Percentiles rank a stretch among this genome's conserved stretches.
Evolutionary conservation across 176 grass and related monocot genomes (phyloP).

Genomic region (Carex littledalei): DNA sequence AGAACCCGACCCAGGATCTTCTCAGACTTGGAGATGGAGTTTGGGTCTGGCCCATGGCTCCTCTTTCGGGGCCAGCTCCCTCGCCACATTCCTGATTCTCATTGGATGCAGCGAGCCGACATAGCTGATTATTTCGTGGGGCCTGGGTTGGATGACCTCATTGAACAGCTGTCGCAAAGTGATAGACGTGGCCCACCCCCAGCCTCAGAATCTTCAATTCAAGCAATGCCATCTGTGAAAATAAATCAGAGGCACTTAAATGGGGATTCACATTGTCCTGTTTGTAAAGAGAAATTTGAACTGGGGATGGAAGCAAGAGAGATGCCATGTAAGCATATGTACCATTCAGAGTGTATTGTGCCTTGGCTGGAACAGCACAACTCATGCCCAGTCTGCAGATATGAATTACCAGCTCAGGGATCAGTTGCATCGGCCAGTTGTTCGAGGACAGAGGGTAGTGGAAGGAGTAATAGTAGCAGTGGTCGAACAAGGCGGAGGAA

Average conservation of each 20-base stretch:
- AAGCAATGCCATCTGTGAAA: conserved; percentile 71
- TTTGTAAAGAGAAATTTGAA: conserved; percentile 87
- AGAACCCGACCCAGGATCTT: conserved; percentile 45
- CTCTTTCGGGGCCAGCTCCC: conserved; percentile 71
- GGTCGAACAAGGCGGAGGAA: conserved; percentile 59
- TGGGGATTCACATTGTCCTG: conserved; percentile 76
- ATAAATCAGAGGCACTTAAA: conserved; percentile 70
- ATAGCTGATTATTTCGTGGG: conserved; percentile 84
- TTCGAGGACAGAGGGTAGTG: conserved; percentile 45
- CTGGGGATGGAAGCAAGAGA: conserved; percentile 60
- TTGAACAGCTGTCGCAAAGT: conserved; percentile 71
- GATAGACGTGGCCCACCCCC: conserved; percentile 66
- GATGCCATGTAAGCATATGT: conserved; percentile 90
- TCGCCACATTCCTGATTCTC: conserved; percentile 43
- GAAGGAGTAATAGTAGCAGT: conserved; percentile 48
- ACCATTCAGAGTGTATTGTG: conserved; percentile 81
- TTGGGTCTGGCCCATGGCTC: conserved; percentile 67
- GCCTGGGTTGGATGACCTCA: conserved; percentile 73
- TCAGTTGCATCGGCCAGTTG: conserved; percentile 36
- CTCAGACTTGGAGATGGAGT: conserved; percentile 70
- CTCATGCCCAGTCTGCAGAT: conserved; percentile 85
- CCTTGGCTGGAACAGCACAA: conserved; percentile 95
- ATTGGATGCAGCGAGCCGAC: conserved; percentile 50
- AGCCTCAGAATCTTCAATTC: conserved; percentile 61
- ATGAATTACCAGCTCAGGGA: conserved; percentile 59